Evolutionary conservation across 495 filamentous ascomycete genomes (phyloP).

Genomic region (Aspergillus coremiiformis): DNA sequence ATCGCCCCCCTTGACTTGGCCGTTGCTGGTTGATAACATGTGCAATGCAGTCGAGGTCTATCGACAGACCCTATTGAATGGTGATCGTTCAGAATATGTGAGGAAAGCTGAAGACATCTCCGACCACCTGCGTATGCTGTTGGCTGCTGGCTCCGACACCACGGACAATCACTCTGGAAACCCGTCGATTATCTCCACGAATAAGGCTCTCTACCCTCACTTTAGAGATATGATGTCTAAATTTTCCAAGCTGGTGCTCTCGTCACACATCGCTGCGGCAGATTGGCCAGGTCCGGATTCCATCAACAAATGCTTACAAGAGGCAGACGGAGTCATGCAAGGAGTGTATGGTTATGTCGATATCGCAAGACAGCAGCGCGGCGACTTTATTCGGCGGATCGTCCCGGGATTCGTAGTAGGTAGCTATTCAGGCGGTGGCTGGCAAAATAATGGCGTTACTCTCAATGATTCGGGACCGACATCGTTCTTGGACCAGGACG

Average conservation of each 20-base stretch:
- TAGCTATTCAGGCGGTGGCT: conserved; percentile 74
- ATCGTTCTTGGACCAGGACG: conserved; percentile 75
- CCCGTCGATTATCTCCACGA: conserved; percentile 97
- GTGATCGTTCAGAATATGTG: conserved; percentile 83
- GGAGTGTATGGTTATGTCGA: conserved; percentile 95
- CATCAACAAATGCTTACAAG: conserved; percentile 84
- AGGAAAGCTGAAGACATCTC: conserved; percentile 92
- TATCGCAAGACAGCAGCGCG: conserved; percentile 83
- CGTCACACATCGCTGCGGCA: conserved; percentile 94
- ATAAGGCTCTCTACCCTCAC: conserved; percentile 92
- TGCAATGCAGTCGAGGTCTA: conserved; percentile 79
- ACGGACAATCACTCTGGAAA: conserved; percentile 98
- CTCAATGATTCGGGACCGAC: conserved; percentile 62
- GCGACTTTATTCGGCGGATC: conserved; percentile 80
- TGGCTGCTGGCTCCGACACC: conserved; percentile 89
- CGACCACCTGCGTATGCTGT: conserved; percentile 86
- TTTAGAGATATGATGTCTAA: conserved; percentile 99
- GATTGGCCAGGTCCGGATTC: conserved; percentile 86
- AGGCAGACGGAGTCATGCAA: conserved; percentile 89
- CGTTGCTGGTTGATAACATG: conserved; percentile 82
- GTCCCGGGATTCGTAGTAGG: conserved; percentile 86
- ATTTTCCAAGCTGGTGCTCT: conserved; percentile 95
- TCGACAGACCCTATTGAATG: conserved; percentile 70
- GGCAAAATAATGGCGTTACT: conserved; percentile 83
- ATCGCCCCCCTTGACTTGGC: conserved; percentile 74